Percentiles rank a stretch among this genome's conserved stretches.
These are phyloP conservation scores for Fusarium piperis DNA, from an alignment of 2,329 filamentous ascomycete genomes.

Conservation along the genomic window DNA sequence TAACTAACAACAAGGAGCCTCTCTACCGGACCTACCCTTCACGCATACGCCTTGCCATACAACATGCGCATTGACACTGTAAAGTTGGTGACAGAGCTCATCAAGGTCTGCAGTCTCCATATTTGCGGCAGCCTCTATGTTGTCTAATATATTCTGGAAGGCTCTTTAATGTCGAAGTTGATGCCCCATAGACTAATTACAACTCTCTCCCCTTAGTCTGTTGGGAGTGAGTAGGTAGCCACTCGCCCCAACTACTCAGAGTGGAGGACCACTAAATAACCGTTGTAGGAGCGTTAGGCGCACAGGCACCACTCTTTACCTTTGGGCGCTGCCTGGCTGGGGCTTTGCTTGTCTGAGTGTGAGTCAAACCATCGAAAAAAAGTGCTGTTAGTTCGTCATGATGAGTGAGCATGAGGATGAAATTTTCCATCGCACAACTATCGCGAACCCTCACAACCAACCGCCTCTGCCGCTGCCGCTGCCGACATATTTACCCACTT, in stretches of 20 bases:
- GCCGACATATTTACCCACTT: not conserved
- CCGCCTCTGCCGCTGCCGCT: constrained; percentile 12
- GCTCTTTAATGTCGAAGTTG: too few relatives aligned
- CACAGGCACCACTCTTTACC: constrained; percentile 12
- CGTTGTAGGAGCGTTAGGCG: constrained; percentile 21
- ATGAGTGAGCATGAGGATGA: constrained; percentile 43
- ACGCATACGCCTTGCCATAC: too few relatives aligned
- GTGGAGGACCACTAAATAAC: constrained; percentile 19
- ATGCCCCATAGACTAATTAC: too few relatives aligned
- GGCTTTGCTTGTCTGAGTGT: constrained; percentile 12
- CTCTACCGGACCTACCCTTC: too few relatives aligned
- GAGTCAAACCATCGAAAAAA: constrained; percentile 37
- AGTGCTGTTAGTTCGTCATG: constrained; percentile 38
- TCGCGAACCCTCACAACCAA: constrained; percentile 24
- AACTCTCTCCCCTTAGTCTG: too few relatives aligned
- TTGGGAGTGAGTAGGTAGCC: not conserved
- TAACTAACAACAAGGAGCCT: too few relatives aligned
- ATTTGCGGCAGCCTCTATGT: too few relatives aligned
- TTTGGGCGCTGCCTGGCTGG: not conserved
- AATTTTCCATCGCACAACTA: constrained; percentile 41
- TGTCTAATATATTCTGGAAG: too few relatives aligned
- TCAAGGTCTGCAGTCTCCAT: too few relatives aligned
- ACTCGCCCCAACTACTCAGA: not conserved
- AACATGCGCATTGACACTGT: too few relatives aligned
- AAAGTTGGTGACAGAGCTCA: too few relatives aligned